phyloP scores from a whole-genome alignment of 805 yeast species.

The Kluyveromyces nonfermentans region DNA sequence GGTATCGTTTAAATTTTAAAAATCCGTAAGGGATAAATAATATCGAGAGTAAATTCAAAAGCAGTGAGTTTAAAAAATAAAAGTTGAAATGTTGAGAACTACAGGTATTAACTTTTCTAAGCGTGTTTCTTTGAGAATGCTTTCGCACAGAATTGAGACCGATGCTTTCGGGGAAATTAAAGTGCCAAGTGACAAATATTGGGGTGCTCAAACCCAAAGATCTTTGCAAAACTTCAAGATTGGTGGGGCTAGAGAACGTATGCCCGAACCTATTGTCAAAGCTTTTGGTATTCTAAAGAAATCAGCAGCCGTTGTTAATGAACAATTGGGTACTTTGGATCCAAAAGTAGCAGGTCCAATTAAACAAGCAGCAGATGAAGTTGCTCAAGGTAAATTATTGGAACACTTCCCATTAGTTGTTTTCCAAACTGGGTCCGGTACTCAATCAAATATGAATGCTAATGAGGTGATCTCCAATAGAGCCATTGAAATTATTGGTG shows the following conservation, averaged over 20 bases:
- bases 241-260: conserved; percentile 82
- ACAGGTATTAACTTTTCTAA: background rate
- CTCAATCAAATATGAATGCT: conserved; percentile 98
- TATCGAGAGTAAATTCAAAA: background rate
- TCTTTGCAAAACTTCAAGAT: conserved; percentile 90
- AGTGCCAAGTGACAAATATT: conserved; percentile 77
- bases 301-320: conserved; percentile 89
- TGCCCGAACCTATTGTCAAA: conserved; percentile 84
- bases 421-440: conserved; percentile 98
- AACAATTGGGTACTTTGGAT: conserved; percentile 71
- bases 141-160: conserved; percentile 53
- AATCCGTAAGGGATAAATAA: background rate
- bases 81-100: conserved; percentile 8
- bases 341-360: conserved; percentile 78
- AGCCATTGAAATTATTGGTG: conserved; percentile 94
- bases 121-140: conserved; percentile 1
- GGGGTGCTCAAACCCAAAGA: conserved; percentile 98
- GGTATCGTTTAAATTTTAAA: background rate
- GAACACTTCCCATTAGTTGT: conserved; percentile 97
- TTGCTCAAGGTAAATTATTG: conserved; percentile 78
- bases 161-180: conserved; percentile 97
- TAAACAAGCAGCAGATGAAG: conserved; percentile 92
- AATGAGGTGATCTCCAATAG: conserved; percentile 98
- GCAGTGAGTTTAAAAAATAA: background rate
- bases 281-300: conserved; percentile 93